Percentiles rank a stretch among this genome's conserved stretches.
phyloP scores from a whole-genome alignment of 495 filamentous ascomycete species.

The Daldinia vernicosa region DNA sequence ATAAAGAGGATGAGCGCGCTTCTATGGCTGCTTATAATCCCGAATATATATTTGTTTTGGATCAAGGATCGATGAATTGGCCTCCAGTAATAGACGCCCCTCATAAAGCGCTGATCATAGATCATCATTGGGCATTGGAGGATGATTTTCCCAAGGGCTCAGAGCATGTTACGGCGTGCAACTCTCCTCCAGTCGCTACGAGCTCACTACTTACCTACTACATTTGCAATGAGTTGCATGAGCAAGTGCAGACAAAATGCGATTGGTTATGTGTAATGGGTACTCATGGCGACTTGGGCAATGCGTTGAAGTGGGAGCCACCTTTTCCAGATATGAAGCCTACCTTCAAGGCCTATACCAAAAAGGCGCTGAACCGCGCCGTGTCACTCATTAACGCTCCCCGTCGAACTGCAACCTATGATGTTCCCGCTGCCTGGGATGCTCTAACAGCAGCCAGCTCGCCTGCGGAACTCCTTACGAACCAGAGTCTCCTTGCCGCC shows the following conservation, averaged over 20 bases:
- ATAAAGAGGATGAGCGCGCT: conserved; percentile 55
- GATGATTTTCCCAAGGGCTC: conserved; percentile 62
- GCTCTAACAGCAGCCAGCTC: conserved; percentile 51
- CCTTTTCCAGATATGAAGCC: conserved; percentile 67
- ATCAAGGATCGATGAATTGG: conserved; percentile 64
- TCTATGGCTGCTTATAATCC: conserved; percentile 57
- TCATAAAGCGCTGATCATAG: conserved; percentile 61
- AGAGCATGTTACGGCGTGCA: conserved; percentile 61
- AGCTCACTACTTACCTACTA: conserved; percentile 65
- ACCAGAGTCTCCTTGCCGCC: conserved; percentile 55
- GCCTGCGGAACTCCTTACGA: conserved; percentile 57
- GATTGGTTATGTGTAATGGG: conserved; percentile 66
- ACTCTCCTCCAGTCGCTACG: conserved; percentile 66
- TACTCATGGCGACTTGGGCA: conserved; percentile 68
- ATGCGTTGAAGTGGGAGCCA: conserved; percentile 63
- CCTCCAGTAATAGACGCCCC: conserved; percentile 56
- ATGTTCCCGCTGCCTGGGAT: conserved; percentile 64
- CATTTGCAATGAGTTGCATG: conserved; percentile 61
- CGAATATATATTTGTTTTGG: conserved; percentile 65
- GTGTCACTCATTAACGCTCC: conserved; percentile 68
- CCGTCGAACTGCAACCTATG: conserved; percentile 61
- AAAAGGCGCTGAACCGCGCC: conserved; percentile 64
- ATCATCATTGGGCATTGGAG: conserved; percentile 62
- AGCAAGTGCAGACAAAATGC: conserved; percentile 53
- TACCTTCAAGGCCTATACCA: conserved; percentile 63